Percentiles rank a stretch among this genome's conserved stretches.
These are phyloP conservation scores for Lojkania enalia DNA, from an alignment of 2,329 filamentous ascomycete species.

Conservation along the genomic window DNA sequence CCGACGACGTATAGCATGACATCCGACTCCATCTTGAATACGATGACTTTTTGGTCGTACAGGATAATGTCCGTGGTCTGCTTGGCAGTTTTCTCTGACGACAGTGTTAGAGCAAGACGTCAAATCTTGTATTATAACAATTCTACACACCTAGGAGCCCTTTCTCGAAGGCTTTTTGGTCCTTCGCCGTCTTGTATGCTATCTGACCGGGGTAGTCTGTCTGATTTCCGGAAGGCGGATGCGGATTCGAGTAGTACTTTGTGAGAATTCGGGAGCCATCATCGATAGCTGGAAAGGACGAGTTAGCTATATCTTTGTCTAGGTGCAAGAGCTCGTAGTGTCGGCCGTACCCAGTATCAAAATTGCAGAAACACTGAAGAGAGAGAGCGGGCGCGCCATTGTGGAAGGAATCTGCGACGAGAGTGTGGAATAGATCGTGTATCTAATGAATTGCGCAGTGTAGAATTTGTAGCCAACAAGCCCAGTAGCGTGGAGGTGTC, in stretches of 20 bases:
- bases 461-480: no score
- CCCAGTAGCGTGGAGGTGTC: no score
- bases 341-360: slow-evolving; percentile 45
- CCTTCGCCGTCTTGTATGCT: slow-evolving; percentile 85
- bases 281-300: slow-evolving; percentile 63
- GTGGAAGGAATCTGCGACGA: no score
- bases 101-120: no score
- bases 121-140: no score
- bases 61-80: slow-evolving; percentile 94
- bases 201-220: slow-evolving; percentile 66
- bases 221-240: slow-evolving; percentile 64
- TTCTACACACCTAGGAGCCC: slow-evolving; percentile 66
- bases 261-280: slow-evolving; percentile 90
- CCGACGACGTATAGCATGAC: slow-evolving; percentile 96
- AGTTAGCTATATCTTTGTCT: slow-evolving; percentile 12
- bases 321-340: slow-evolving; percentile 1
- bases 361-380: slow-evolving; percentile 59
- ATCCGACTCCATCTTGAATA: slow-evolving; percentile 98
- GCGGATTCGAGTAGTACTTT: slow-evolving; percentile 84
- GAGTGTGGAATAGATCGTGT: no score
- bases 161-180: slow-evolving; percentile 97
- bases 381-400: slow-evolving; percentile 58
- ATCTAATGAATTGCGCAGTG: no score
- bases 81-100: slow-evolving; percentile 85
- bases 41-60: slow-evolving; percentile 93